Base-by-base conservation (phyloP, 305 asterid genomes). In the Rubia balearica region DNA sequence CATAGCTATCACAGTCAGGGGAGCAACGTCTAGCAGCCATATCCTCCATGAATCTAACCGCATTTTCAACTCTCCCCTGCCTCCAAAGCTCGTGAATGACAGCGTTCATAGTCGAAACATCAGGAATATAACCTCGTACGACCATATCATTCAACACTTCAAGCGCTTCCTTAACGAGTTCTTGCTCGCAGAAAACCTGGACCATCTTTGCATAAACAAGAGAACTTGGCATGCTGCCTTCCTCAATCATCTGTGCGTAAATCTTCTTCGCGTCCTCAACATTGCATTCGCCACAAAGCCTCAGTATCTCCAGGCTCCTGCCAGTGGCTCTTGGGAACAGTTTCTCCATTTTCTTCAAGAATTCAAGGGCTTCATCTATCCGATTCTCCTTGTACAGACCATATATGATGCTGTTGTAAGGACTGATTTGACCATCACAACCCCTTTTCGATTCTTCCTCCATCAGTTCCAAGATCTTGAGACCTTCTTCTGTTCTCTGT, bases 391-490 rank as follows among this genome's bases (percentile, higher is more conserved):
- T 89, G 76, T 85, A 93, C 33, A 90, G 71, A 65, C 96, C 96
- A 68, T 88, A 89, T 14, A 90, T 60, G 48, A 93, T 79, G 86
- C 89, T 88, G 68, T 93, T 93, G 77, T 82, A 93, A 5, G 97
- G 92, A 72, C 85, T 75, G 53, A 85, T 80, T 27, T 66, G 83
- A 19, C 76, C 70, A 36, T 30, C 65, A 55, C 62, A 80, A 16
- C 76, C 81, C 68, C 65, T 70, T 67, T 61, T 75, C 49, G 75
- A 78, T 14, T 51, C 57, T 71, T 86, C 88, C 51, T 75, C 78
- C 90, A 89, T 82, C 65, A 83, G 36, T 73, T 86, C 96, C 71
- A 93, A 78, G 72, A 93, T 76, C 81, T 83, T 77, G 55, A 85
- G 22, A 64, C 95, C 97, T 9, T 85, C 92, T 8, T 57, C 49